phyloP scores from a whole-genome alignment of 129 eudicot genomes.

The Heracleum sosnowskyi region DNA sequence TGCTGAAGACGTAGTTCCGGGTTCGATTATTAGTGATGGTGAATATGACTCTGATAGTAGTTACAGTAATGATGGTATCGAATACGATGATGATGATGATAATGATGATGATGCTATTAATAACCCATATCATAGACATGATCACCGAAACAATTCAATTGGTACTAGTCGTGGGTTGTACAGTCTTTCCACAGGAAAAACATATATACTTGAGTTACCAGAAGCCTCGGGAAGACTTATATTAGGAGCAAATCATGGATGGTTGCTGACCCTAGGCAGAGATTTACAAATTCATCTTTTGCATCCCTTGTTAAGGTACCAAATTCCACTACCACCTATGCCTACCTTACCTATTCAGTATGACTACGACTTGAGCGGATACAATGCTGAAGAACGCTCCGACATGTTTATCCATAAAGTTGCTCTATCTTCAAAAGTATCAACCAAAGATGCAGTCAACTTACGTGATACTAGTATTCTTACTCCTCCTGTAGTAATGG shows the following conservation, averaged over 20 bases:
- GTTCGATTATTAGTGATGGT: background rate
- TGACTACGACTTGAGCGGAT: too few relatives aligned
- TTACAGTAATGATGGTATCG: background rate
- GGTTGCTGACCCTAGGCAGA: background rate
- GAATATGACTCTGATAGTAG: background rate
- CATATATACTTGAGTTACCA: background rate
- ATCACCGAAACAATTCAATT: background rate
- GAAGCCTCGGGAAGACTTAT: background rate
- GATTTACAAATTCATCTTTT: slow-evolving; percentile 3
- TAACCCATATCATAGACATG: background rate
- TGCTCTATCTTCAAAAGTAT: background rate
- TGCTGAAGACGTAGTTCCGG: background rate
- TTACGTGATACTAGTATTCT: too few relatives aligned
- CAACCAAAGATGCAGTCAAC: background rate
- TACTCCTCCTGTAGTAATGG: background rate
- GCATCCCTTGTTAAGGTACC: slow-evolving; percentile 1
- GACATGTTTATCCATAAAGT: background rate
- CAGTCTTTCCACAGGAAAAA: background rate
- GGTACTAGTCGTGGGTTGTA: background rate
- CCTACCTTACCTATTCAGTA: background rate
- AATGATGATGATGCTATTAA: background rate
- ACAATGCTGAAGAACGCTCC: background rate
- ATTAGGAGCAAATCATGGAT: background rate
- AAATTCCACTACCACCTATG: background rate
- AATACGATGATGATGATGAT: background rate